A percentile compares a stretch with the other conserved stretches of the same genome.
Evolutionary conservation across 2,329 filamentous ascomycete genomes (phyloP).

Genomic region (Talaromyces sp.): DNA sequence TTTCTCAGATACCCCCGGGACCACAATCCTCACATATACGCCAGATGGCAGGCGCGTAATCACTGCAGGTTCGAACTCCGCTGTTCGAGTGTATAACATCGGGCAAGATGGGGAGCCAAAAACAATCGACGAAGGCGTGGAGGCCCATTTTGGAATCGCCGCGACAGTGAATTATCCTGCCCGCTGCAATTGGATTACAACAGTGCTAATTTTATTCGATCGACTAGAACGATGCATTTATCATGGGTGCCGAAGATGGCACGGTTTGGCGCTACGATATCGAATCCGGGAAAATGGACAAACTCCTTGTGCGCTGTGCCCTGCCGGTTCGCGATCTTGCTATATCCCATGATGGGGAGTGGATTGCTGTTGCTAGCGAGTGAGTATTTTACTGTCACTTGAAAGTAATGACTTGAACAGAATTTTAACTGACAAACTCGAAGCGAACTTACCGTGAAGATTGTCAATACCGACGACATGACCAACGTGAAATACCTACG

Average conservation of each 20-base stretch:
- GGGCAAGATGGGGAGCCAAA: conserved; percentile 87
- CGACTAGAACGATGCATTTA: conserved; percentile 68
- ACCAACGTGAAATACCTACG: conserved; percentile 70
- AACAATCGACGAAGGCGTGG: conserved; percentile 85
- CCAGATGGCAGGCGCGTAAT: conserved; percentile 80
- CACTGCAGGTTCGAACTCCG: conserved; percentile 89
- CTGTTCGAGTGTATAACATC: conserved; percentile 86
- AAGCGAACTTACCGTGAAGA: conserved; percentile 79
- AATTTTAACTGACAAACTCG: conserved; percentile 9
- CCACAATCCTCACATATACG: conserved; percentile 83
- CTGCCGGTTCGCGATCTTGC: conserved; percentile 82
- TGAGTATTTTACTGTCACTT: conserved; percentile 31
- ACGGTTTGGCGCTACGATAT: conserved; percentile 94
- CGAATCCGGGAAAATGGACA: conserved; percentile 62
- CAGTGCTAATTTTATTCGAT: neutral
- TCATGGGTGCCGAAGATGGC: conserved; percentile 88
- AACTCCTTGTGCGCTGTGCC: conserved; percentile 76
- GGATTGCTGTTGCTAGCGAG: conserved; percentile 96
- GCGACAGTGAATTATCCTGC: conserved; percentile 50
- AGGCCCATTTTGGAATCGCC: conserved; percentile 75
- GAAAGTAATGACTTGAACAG: neutral
- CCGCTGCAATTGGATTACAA: neutral
- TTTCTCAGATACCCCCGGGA: conserved; percentile 68
- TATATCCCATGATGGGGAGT: conserved; percentile 73
- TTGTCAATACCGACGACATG: conserved; percentile 78